These are phyloP conservation scores for Chrysosporium keratinophilum DNA, from an alignment of 2,329 filamentous ascomycete genomes.

Conservation along the genomic window DNA sequence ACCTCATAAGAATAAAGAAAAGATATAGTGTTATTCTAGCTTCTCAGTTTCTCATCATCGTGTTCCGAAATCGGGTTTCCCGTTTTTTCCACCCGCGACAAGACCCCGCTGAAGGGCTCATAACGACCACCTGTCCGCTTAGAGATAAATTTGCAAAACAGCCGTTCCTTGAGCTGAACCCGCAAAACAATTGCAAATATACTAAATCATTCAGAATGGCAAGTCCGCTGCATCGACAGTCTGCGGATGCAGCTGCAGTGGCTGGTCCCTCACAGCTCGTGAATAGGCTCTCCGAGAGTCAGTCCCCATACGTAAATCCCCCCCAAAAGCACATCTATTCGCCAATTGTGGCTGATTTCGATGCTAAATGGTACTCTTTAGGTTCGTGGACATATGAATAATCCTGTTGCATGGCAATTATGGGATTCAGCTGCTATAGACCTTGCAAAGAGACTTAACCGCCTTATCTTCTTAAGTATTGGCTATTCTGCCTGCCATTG, in stretches of 20 bases:
- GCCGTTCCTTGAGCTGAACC: not conserved
- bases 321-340: not conserved
- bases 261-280: constrained; percentile 29
- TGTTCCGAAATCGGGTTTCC: not conserved
- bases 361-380: constrained; percentile 21
- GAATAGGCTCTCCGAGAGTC: constrained; percentile 52
- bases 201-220: constrained; percentile 19
- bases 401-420: constrained; percentile 84
- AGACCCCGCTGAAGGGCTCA: not conserved
- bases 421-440: constrained; percentile 68
- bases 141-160: not conserved
- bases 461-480: constrained; percentile 85
- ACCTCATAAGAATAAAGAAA: not conserved
- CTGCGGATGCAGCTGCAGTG: constrained; percentile 16
- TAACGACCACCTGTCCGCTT: not conserved
- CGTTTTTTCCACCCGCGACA: not conserved
- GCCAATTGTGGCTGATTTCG: not conserved
- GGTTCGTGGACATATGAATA: constrained; percentile 64
- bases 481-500: constrained; percentile 95
- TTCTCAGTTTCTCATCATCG: not conserved
- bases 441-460: constrained; percentile 69
- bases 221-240: constrained; percentile 22
- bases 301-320: constrained; percentile 54
- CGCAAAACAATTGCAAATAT: not conserved
- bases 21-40: too few species aligned